Conservation (phyloP, 352 stramenopile genomes). For the Plasmopara muralis region DNA sequence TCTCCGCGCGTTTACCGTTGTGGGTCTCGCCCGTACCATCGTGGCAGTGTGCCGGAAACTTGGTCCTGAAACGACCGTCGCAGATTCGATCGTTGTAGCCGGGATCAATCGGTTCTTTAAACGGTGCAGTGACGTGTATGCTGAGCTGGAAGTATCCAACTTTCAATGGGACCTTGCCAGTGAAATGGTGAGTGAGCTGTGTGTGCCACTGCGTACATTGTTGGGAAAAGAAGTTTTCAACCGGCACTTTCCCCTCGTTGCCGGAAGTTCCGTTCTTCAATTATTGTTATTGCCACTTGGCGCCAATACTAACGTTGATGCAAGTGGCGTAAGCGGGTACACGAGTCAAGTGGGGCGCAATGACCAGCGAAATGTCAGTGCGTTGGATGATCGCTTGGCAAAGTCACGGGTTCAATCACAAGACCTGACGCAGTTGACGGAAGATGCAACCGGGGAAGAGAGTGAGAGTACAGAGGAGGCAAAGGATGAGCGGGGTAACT, state of each 20-base stretch:
- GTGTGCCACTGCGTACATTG: slow-evolving; percentile 44
- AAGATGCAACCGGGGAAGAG: slow-evolving; percentile 2
- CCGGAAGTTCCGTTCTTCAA: slow-evolving; percentile 56
- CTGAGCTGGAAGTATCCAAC: slow-evolving; percentile 66
- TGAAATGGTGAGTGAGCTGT: slow-evolving; percentile 65
- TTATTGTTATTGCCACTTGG: slow-evolving; percentile 51
- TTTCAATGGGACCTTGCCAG: slow-evolving; percentile 75
- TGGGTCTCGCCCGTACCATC: slow-evolving; percentile 57
- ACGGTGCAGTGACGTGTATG: slow-evolving; percentile 61
- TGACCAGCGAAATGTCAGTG: slow-evolving; percentile 25
- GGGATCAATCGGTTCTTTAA: slow-evolving; percentile 57
- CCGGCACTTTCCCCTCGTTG: slow-evolving; percentile 48
- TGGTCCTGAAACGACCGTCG: slow-evolving; percentile 35
- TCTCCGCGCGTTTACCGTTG: slow-evolving; percentile 56
- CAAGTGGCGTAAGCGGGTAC: slow-evolving; percentile 4
- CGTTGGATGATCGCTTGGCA: slow-evolving; percentile 26
- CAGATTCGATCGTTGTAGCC: slow-evolving; percentile 32
- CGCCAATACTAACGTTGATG: slow-evolving; percentile 10
- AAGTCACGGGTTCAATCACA: slow-evolving; percentile 19
- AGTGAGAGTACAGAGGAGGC: slow-evolving; percentile 14
- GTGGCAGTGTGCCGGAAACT: slow-evolving; percentile 57
- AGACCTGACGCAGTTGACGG: slow-evolving; percentile 2
- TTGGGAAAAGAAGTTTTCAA: slow-evolving; percentile 49
- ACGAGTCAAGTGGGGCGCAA: slow-evolving; percentile 7
- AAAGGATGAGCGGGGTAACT: not conserved